Evolutionary conservation across 148 eudicot species (phyloP), one percentile per base, ranked within the genome.

Genomic region (Rhododendron mucronatum): DNA sequence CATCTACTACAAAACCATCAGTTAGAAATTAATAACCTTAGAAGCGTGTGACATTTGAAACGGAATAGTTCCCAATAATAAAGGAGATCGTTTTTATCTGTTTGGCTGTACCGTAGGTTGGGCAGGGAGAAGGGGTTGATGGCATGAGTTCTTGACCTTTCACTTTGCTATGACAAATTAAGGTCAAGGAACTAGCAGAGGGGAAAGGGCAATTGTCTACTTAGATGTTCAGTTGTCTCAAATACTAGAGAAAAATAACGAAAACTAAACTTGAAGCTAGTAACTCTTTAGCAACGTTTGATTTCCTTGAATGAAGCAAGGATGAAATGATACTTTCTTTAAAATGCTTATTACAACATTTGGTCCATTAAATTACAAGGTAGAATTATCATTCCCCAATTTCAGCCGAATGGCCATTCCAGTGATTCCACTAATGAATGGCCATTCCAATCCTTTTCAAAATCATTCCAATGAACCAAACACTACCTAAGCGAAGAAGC

Each of bases 1-100:
- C 44, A 88, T 84, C 85, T 83, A 53, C 21, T 50, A 71, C 8
- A 45, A 23, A 84, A 83, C 57, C 51, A 67, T 39, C 14, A 16
- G 45, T 44, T 51, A 50, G 79, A 45, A 81, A 67, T 20, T 10
- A 55, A 59, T 53, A 15, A 39, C 18, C 48, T 44, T 8, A 4
- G 48, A 83, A 41, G 50, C 11, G 6, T 5, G 3, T 3, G 10
- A 41, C 16, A 65, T 44, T 30, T 44, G 41, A 35, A 83, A 45
- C 1, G 2, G 48, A 45, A 45, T 45, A 39, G 41, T 39, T 39
- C 41, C 41, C 41, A 39, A 39, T 39, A 39, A 39, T 39, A 39
- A 39, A 39, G 41, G 41, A 39, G 41, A 39, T 39, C 6, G 6
- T 5, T 39, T 41, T 39, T 39, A 39, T 39, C 6, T 39, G 41